Percentiles rank a stretch among this genome's conserved stretches.
These are phyloP conservation scores for Jamesozyma piceae DNA, from an alignment of 805 yeast species.

Conservation along the genomic window DNA sequence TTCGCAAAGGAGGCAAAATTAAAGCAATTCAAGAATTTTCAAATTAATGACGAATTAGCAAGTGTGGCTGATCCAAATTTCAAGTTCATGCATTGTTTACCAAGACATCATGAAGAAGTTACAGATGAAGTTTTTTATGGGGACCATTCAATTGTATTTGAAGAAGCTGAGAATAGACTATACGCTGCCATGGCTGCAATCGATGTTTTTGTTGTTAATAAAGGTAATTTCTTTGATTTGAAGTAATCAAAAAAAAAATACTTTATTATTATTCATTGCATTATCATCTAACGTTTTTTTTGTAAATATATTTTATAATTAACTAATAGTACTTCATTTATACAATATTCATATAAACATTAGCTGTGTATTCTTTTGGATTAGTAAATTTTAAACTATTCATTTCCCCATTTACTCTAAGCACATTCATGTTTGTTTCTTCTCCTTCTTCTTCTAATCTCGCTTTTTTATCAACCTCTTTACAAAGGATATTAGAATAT, in stretches of 20 bases:
- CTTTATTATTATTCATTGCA: constrained; percentile 14
- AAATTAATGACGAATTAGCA: constrained; percentile 62
- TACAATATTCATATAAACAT: not conserved
- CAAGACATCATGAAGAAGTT: constrained; percentile 92
- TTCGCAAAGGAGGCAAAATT: constrained; percentile 60
- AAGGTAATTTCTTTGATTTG: constrained; percentile 45
- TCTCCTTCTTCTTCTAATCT: not conserved
- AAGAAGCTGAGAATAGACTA: constrained; percentile 91
- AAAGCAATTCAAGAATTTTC: constrained; percentile 78
- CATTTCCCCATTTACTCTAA: not conserved
- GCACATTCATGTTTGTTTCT: not conserved
- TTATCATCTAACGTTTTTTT: constrained; percentile 11
- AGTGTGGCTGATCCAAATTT: constrained; percentile 54
- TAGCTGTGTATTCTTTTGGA: not conserved
- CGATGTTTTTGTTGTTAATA: constrained; percentile 80
- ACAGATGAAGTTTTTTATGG: constrained; percentile 87
- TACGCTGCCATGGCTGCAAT: constrained; percentile 94
- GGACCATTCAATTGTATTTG: constrained; percentile 75
- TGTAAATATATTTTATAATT: constrained; percentile 1
- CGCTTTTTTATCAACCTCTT: constrained; percentile 6
- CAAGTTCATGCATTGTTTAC: constrained; percentile 96
- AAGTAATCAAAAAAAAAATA: no score
- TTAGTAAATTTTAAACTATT: not conserved
- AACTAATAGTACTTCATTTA: not conserved
- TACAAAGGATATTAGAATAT: constrained; percentile 41